A percentile compares a stretch with the other conserved stretches of the same genome.
Conservation (phyloP, 1,139 yeast species). For the Kluyveromyces marxianus region DNA sequence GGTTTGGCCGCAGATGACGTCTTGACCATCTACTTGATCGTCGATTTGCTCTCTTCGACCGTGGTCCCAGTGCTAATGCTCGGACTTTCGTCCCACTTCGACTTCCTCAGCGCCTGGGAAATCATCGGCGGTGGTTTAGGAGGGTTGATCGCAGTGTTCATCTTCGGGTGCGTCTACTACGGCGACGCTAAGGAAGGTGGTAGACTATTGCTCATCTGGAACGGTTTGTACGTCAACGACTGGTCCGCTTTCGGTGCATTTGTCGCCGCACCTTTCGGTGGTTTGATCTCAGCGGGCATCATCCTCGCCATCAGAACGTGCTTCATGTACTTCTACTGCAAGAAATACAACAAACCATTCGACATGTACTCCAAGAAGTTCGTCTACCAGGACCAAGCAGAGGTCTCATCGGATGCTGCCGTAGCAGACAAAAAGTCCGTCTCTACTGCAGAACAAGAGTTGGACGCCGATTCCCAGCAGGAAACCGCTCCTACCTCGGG, state of each 20-base stretch:
- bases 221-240: too few species aligned
- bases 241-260: too few species aligned
- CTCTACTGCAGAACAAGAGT: neutral
- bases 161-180: too few species aligned
- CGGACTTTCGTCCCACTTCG: slow-evolving; percentile 56
- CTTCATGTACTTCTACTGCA: slow-evolving; percentile 29
- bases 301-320: slow-evolving; percentile 41
- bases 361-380: slow-evolving; percentile 6
- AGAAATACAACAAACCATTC: slow-evolving; percentile 26
- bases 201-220: too few species aligned
- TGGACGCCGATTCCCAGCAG: neutral
- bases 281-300: too few species aligned
- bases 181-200: too few species aligned
- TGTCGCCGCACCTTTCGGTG: too few species aligned
- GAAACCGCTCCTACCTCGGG: neutral
- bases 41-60: slow-evolving; percentile 81
- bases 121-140: slow-evolving; percentile 79
- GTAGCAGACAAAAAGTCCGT: slow-evolving; percentile 2
- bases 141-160: slow-evolving; percentile 69
- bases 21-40: slow-evolving; percentile 79
- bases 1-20: slow-evolving; percentile 80
- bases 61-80: slow-evolving; percentile 80
- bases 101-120: slow-evolving; percentile 73
- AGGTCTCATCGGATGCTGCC: neutral
- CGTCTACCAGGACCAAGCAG: slow-evolving; percentile 1